Conservation (phyloP, 2,329 filamentous ascomycete genomes). For the Rhynchosporium agropyri region DNA sequence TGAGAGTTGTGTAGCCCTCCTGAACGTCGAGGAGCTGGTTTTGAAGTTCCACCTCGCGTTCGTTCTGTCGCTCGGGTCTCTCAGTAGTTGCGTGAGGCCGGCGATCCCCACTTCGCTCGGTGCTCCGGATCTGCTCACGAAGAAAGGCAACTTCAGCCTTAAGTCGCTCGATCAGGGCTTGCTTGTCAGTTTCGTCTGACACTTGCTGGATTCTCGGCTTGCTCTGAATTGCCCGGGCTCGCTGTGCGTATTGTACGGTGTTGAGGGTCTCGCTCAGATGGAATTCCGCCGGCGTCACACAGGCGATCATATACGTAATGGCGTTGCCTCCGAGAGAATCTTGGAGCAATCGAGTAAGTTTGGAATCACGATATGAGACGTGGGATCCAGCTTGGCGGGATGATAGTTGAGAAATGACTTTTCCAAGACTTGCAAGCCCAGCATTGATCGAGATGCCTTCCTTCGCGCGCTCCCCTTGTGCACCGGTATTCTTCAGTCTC, state of each 20-base stretch:
- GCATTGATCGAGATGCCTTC: conserved; percentile 99
- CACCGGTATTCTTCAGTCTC: conserved; percentile 93
- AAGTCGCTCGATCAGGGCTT: conserved; percentile 88
- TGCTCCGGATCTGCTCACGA: conserved; percentile 87
- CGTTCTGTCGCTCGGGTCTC: conserved; percentile 75
- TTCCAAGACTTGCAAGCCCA: conserved; percentile 89
- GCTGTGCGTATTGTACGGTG: conserved; percentile 95
- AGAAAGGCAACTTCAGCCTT: conserved; percentile 93
- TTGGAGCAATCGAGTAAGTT: conserved; percentile 89
- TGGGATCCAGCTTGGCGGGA: conserved; percentile 85
- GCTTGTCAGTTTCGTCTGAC: conserved; percentile 87
- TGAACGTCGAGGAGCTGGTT: conserved; percentile 91
- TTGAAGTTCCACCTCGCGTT: conserved; percentile 86
- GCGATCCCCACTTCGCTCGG: conserved; percentile 65
- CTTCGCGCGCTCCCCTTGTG: conserved; percentile 89
- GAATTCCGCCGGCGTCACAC: conserved; percentile 94
- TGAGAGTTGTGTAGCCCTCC: conserved; percentile 91
- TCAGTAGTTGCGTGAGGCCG: conserved; percentile 64
- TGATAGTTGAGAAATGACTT: conserved; percentile 97
- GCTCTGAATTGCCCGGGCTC: conserved; percentile 93
- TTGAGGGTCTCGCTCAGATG: conserved; percentile 97
- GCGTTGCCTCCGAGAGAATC: conserved; percentile 96
- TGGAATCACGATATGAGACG: conserved; percentile 98
- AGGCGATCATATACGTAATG: conserved; percentile 99
- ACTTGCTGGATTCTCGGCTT: conserved; percentile 95